Conservation (phyloP, 495 filamentous ascomycete genomes). For the Daldinia concentrica region DNA sequence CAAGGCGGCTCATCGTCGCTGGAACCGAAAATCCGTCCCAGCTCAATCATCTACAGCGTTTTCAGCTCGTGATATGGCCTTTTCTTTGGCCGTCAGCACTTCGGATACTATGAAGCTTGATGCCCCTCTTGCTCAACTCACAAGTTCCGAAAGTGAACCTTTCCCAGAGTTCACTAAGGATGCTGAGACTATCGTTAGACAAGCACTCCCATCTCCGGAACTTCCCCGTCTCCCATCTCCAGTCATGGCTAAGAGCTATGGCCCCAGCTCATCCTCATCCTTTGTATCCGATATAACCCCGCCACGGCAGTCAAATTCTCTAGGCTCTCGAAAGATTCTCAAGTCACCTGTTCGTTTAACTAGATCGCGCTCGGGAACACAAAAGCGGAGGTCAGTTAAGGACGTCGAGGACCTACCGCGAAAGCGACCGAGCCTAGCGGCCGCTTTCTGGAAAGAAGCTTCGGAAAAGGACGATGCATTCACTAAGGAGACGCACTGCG, state of each 20-base stretch:
- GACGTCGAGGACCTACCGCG: constrained; percentile 43
- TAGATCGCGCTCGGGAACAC: constrained; percentile 54
- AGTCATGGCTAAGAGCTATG: constrained; percentile 64
- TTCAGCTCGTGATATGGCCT: constrained; percentile 80
- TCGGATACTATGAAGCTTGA: constrained; percentile 79
- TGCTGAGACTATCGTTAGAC: constrained; percentile 11
- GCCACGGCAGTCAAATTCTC: constrained; percentile 53
- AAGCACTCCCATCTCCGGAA: constrained; percentile 35
- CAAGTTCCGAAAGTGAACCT: constrained; percentile 45
- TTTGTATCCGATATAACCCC: constrained; percentile 52
- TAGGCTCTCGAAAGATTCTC: constrained; percentile 54
- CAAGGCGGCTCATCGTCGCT: constrained; percentile 61
- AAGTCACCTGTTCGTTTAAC: constrained; percentile 58
- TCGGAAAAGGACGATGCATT: constrained; percentile 43
- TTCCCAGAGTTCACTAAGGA: constrained; percentile 37
- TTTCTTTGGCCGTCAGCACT: constrained; percentile 84
- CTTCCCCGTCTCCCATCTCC: constrained; percentile 67
- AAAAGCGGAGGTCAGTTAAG: constrained; percentile 55
- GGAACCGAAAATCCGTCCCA: constrained; percentile 53
- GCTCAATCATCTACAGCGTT: constrained; percentile 51
- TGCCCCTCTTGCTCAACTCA: constrained; percentile 71
- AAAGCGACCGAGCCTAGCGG: constrained; percentile 54
- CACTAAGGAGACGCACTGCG: constrained; percentile 36
- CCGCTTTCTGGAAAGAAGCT: constrained; percentile 44
- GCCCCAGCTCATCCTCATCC: constrained; percentile 59